Percentiles rank a stretch among this genome's conserved stretches.
Evolutionary conservation across 768 basidiomycete genomes (phyloP).

Genomic region (Glaciozyma martinii): DNA sequence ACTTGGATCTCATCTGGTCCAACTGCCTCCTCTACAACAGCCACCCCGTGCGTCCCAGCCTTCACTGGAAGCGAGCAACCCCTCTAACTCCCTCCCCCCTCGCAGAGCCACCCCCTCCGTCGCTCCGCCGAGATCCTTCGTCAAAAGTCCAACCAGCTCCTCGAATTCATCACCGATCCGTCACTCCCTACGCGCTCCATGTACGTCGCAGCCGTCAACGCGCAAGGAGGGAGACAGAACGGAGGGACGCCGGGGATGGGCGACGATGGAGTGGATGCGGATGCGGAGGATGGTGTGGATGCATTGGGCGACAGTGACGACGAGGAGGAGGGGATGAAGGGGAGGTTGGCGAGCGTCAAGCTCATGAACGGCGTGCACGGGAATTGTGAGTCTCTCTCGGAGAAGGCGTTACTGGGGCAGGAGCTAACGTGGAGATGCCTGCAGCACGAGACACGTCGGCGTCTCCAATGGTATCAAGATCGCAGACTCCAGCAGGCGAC

Average conservation of each 20-base stretch:
- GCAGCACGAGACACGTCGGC: constrained; percentile 20
- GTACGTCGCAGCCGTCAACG: constrained; percentile 7
- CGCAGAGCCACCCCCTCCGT: constrained; percentile 78
- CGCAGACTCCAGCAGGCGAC: constrained; percentile 3
- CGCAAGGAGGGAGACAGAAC: constrained; percentile 1
- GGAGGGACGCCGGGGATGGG: constrained; percentile 16
- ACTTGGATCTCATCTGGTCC: constrained; percentile 92
- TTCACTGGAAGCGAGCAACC: neutral
- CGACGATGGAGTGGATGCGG: constrained; percentile 27
- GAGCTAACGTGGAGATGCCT: neutral
- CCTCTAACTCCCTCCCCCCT: neutral
- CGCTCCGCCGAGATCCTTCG: constrained; percentile 70
- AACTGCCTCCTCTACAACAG: constrained; percentile 92
- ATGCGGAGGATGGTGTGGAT: constrained; percentile 14
- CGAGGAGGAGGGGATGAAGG: neutral
- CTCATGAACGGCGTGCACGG: constrained; percentile 22
- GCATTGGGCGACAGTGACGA: neutral
- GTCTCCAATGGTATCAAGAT: constrained; percentile 16
- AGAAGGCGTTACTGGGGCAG: neutral
- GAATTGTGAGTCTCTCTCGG: constrained; percentile 3
- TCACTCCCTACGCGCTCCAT: constrained; percentile 17
- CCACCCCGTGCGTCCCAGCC: constrained; percentile 57
- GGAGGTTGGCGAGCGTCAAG: constrained; percentile 6
- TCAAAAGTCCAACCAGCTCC: constrained; percentile 71
- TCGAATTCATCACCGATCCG: constrained; percentile 80